Conservation (phyloP, 129 eudicot species). For the Sambucus nigra region DNA sequence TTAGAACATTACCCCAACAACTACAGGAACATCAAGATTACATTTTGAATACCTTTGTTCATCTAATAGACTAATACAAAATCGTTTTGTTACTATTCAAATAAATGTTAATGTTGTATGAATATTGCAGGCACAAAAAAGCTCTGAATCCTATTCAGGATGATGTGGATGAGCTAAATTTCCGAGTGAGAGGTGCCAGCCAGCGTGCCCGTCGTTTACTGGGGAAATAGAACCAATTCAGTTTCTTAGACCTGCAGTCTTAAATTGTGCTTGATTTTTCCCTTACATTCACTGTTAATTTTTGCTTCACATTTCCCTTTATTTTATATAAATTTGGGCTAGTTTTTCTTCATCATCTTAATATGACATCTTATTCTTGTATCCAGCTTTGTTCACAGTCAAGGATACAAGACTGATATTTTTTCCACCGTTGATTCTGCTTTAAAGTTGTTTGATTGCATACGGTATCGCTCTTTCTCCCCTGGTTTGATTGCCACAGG, state of each 20-base stretch:
- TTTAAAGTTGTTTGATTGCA: neutral
- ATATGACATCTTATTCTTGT: neutral
- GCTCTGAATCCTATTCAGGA: slow-evolving; percentile 50
- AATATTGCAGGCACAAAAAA: slow-evolving; percentile 60
- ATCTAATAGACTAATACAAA: too few relatives aligned
- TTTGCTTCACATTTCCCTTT: too few relatives aligned
- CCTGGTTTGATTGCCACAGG: neutral
- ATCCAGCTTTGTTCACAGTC: neutral
- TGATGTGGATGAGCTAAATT: slow-evolving; percentile 61
- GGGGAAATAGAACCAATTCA: slow-evolving; percentile 37
- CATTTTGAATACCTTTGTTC: too few relatives aligned
- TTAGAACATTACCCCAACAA: too few relatives aligned
- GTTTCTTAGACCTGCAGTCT: neutral
- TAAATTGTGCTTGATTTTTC: neutral
- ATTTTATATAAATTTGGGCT: neutral
- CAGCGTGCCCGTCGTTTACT: slow-evolving; percentile 65
- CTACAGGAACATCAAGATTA: too few relatives aligned
- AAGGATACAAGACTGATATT: neutral
- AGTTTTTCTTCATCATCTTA: too few relatives aligned
- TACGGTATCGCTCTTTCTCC: neutral
- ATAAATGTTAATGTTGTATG: neutral
- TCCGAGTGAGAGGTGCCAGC: slow-evolving; percentile 61
- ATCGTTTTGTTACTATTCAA: neutral
- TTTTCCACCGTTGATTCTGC: neutral
- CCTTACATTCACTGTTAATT: too few relatives aligned